Base-by-base conservation (phyloP, 208 protist species). In the Acanthamoeba triangularis region DNA sequence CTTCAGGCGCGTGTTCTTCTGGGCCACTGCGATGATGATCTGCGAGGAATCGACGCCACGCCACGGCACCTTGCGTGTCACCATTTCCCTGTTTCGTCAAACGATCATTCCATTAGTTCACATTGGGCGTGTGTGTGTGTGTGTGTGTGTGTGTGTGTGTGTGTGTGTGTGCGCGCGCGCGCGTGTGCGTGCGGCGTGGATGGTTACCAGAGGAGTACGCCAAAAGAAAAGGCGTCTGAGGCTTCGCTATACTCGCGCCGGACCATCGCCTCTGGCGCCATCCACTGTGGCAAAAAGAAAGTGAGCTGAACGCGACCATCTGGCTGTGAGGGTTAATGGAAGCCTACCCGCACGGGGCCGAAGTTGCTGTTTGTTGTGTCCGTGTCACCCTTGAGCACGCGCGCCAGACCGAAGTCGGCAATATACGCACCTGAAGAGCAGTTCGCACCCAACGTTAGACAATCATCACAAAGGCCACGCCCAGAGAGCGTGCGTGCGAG, bases 1-100 rank as follows among this genome's bases (percentile, higher is more conserved):
- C 84, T 91, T 91, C 37, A 94, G 63, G 14, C 90, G 54, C 41
- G 90, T 94, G 67, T 94, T 94, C 47, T 80, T 74, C 67, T 82
- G 37, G n/a, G 84, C 84, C 18, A 94, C 90, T 5, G 90, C 90
- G 65, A 94, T 72, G 35, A 80, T 80, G 90, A 94, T 54, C 44
- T 94, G 65, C 28, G 90, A 80, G 35, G 63, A 37, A n/a, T 72
- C 67, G 28, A 80, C 16, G 20, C 90, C 90, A 20, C 65, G 41
- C 90, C 90, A 94, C 23, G 90, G 90, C 23, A 94, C 41, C 63
- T 94, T 94, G 3, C 90, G 65, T 11, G 90, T 80, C 0, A 94
- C 63, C 90, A 94, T 72, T 54, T 94, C 90, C 84, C 84, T 91
- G 84, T 30, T 28, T 14, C 44, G 13, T 14, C 44, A 13, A 49